Evolutionary conservation across 495 filamentous ascomycete genomes (phyloP).

Genomic region (Neurospora discreta): DNA sequence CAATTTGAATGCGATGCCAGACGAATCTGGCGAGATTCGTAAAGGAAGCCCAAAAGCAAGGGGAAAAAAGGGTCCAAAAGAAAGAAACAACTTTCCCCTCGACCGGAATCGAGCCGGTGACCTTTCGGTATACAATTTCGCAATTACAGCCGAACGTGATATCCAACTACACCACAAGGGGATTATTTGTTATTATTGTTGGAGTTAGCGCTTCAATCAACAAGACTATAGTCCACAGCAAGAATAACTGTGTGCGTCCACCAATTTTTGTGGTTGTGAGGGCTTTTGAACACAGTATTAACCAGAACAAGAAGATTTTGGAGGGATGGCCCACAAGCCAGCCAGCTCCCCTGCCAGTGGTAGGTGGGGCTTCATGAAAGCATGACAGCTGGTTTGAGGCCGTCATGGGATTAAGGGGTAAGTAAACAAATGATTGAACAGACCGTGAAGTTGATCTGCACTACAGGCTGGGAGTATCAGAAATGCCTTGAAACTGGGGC

Average conservation of each 20-base stretch:
- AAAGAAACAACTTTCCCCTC: not conserved
- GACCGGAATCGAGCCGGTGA: not conserved
- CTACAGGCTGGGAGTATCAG: not conserved
- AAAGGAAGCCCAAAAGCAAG: not conserved
- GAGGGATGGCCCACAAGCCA: not conserved
- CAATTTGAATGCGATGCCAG: not conserved
- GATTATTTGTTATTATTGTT: not conserved
- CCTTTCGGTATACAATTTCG: not conserved
- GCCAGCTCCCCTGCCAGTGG: not conserved
- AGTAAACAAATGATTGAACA: not conserved
- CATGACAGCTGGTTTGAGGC: not conserved
- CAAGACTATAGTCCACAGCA: too few species aligned
- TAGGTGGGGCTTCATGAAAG: not conserved
- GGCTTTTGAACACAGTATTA: not conserved
- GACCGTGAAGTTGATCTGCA: not conserved
- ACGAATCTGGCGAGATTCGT: not conserved
- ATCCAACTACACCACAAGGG: not conserved
- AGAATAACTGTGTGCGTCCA: too few species aligned
- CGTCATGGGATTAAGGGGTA: not conserved
- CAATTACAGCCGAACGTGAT: not conserved
- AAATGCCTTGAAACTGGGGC: not conserved
- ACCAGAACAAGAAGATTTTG: not conserved
- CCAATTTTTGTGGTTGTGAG: not conserved
- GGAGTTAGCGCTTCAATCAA: not conserved
- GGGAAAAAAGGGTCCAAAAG: not conserved